Base-by-base conservation (phyloP, 331 rosid genomes). In the Acacia concinna region DNA sequence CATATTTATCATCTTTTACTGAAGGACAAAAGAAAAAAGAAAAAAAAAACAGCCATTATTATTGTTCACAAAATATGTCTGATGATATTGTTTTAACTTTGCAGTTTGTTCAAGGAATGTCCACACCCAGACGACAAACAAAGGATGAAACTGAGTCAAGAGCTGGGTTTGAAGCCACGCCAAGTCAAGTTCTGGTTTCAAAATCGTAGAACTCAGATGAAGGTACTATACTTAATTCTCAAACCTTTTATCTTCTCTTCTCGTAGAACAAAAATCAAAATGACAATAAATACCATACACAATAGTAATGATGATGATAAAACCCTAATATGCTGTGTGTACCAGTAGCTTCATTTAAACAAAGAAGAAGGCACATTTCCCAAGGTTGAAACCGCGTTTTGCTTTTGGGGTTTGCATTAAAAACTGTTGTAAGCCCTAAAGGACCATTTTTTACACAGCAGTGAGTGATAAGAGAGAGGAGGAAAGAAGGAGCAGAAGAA, bases 171-270 rank as follows among this genome's bases (percentile, higher is more conserved):
- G 11, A 94, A 92, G 78, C 98, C 97, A 6, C 92, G 98, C 72
- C 97, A 94, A 82, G 98, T 94, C 63, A 94, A 94, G 84, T 94
- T 94, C 82, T 94, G 98, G 98, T 92, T 94, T 77, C 98, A 94
- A 83, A 94, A 94, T 84, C 93, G 98, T 5, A 87, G 98, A 81
- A 94, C 98, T 30, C 98, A 92, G 75, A 90, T 94, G 98, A 94
- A 94, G 98, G 98, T 93, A 49, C 57, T 5, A 49, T 2, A 2
- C n/a, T n/a, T n/a, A n/a, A n/a, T n/a, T n/a, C n/a, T n/a, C n/a
- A n/a, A n/a, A n/a, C n/a, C n/a, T n/a, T n/a, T n/a, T n/a, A 34
- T 34, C 9, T 1, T 1, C 41, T 38, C 8, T 2, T 38, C 11
- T 8, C 35, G 20, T 18, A 8, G 30, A 52, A 21, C 4, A 52